Evolutionary conservation across 192 early-diverging fungal species (phyloP), one percentile per base, ranked within the genome.

Genomic region (Globomyces pollinis-pini): DNA sequence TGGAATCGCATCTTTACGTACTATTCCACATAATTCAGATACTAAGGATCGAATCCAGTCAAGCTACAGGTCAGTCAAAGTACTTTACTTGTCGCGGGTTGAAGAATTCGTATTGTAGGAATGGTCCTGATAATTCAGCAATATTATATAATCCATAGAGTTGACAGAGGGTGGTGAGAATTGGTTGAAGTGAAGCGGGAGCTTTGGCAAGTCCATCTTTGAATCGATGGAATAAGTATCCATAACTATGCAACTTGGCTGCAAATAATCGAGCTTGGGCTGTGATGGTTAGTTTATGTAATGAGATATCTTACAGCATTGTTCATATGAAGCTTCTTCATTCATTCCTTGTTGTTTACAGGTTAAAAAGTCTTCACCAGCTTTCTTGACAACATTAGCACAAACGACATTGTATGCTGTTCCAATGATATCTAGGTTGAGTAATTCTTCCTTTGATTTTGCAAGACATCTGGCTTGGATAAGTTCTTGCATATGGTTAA

Each of bases 21-120:
- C 70, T 31, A 69, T 72, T 9, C 73, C 68, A 72, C 88, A 90
- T 12, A 85, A 75, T 1, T 58, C 55, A 50, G 77, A 84, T 49
- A 89, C 84, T 61, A 78, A 69, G 30, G 65, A 67, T 57, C 82
- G 80, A 60, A 94, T 76, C 51, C 71, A 71, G 58, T 85, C 83
- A 43, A 90, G 72, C 66, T 93, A 85, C 3, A 44, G 32, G 7
- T 16, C 29, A 6, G 32, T 53, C 11, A 71, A 11, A 9, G n/a
- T n/a, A n/a, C n/a, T n/a, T n/a, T 36, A 67, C 65, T 51, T 77
- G 75, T 5, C 74, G 61, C 15, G 83, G 78, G 4, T 74, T 76
- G 64, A 91, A 90, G 77, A 85, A 95, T 2, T 78, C 85, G 31
- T 88, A 84, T 67, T 91, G 88, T 62, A 95, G 72, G 75, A 95